Base-by-base conservation (phyloP, 2,329 filamentous ascomycete genomes). In the Fonsecaea nubica region DNA sequence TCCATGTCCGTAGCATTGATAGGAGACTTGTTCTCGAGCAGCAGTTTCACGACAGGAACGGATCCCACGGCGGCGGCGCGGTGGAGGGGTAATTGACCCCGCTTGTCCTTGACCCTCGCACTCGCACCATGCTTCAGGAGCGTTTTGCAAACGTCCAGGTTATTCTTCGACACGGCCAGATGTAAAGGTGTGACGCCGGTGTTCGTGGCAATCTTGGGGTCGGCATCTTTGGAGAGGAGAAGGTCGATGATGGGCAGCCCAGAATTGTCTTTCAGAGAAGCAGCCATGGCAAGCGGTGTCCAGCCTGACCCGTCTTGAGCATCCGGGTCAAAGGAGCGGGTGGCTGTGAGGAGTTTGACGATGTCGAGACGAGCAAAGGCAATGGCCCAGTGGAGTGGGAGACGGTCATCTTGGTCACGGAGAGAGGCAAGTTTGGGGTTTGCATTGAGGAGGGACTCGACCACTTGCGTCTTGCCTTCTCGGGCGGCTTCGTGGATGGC, bases 341-440 rank as follows among this genome's bases (percentile, higher is more conserved):
- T 66, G 12, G 68, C 68, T 10, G 98, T 83, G 21, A 94, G 77
- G 12, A 72, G 60, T 58, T 90, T 83, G 18, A 92, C 88, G 66
- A 97, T 92, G 30, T 89, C 86, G 6, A 90, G 80, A 72, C 88
- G 89, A 76, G 95, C 96, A 78, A 91, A 90, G 25, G 93, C 95
- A 1, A 89, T 87, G 0, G 95, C 94, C 95, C 95, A 99, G 83
- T 99, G 95, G 64, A 98, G 88, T 2, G 95, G 90, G 42, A 97
- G 86, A 53, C 95, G 91, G 15, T 92, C 92, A 77, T 99, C 95
- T 57, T 92, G 90, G 75, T 99, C 95, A 74, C 82, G 83, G 74
- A 89, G 87, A 65, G 81, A 84, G 32, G 92, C 89, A 45, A 96
- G 86, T 74, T 91, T 93, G 2, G 91, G 89, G 75, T 96, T 93